phyloP scores from a whole-genome alignment of 2,329 filamentous ascomycete genomes.

The Neophaeococcomyces mojaviensis region DNA sequence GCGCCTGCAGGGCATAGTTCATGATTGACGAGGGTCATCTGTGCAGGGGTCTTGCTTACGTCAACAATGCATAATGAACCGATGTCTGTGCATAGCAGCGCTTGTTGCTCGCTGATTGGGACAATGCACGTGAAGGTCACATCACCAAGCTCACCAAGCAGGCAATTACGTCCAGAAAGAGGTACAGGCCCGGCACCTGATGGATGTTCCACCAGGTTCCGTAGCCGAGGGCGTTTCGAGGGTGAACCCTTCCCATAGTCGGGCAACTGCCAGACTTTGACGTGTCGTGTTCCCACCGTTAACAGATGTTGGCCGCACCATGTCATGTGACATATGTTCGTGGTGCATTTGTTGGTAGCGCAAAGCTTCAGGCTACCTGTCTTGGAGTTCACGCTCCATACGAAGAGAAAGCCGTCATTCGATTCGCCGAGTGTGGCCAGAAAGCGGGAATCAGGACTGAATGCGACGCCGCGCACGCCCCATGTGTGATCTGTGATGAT shows the following conservation, averaged over 20 bases:
- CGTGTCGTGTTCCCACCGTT: slow-evolving; percentile 80
- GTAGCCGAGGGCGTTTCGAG: slow-evolving; percentile 50
- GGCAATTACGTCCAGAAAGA: slow-evolving; percentile 75
- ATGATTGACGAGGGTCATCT: background rate
- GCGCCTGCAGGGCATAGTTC: background rate
- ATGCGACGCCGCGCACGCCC: slow-evolving; percentile 80
- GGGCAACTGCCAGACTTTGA: slow-evolving; percentile 79
- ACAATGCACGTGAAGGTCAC: slow-evolving; percentile 74
- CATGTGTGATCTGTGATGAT: slow-evolving; percentile 84
- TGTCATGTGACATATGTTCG: slow-evolving; percentile 73
- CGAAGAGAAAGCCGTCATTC: slow-evolving; percentile 89
- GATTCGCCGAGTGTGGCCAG: slow-evolving; percentile 80
- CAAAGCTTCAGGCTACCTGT: slow-evolving; percentile 70
- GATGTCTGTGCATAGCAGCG: slow-evolving; percentile 77
- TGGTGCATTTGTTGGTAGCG: slow-evolving; percentile 90
- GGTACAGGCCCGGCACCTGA: slow-evolving; percentile 54
- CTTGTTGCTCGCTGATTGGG: slow-evolving; percentile 62
- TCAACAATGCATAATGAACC: slow-evolving; percentile 87
- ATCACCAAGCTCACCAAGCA: slow-evolving; percentile 75
- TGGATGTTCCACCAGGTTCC: slow-evolving; percentile 28
- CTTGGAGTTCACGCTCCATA: slow-evolving; percentile 80
- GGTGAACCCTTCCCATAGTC: slow-evolving; percentile 48
- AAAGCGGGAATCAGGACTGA: slow-evolving; percentile 78
- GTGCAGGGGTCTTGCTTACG: slow-evolving; percentile 6
- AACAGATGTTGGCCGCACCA: slow-evolving; percentile 83